These are phyloP conservation scores for Daedaleopsis sinensis DNA, from an alignment of 768 basidiomycete genomes.

Conservation along the genomic window DNA sequence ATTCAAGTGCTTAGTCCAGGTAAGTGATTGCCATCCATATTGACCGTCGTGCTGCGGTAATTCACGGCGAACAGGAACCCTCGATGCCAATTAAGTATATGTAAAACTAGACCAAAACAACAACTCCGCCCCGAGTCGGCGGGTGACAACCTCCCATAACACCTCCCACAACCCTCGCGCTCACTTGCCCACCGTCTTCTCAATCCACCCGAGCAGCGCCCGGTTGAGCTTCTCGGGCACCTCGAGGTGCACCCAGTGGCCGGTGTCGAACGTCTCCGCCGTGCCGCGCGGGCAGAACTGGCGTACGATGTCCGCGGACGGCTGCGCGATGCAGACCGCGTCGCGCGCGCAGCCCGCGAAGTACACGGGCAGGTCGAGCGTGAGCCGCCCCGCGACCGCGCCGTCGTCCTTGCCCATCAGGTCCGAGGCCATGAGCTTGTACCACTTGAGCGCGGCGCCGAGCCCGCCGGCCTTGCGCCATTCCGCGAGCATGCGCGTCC, in stretches of 20 bases:
- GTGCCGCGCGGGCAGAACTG: slow-evolving; percentile 33
- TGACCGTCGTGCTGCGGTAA: no score
- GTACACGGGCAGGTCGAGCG: slow-evolving; percentile 40
- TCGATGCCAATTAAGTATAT: no score
- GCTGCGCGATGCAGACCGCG: slow-evolving; percentile 33
- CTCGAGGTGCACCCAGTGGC: slow-evolving; percentile 43
- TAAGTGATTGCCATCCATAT: no score
- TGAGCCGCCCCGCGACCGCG: slow-evolving; percentile 26
- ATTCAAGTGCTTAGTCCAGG: no score
- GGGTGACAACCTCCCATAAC: no score
- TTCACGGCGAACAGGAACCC: no score
- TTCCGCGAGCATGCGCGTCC: slow-evolving; percentile 29
- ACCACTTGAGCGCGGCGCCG: slow-evolving; percentile 41
- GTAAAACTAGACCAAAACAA: no score
- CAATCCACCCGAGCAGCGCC: slow-evolving; percentile 39
- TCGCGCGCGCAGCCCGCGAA: slow-evolving; percentile 41
- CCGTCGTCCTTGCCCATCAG: slow-evolving; percentile 33
- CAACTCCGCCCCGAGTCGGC: no score
- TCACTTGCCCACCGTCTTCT: background rate
- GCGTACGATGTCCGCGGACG: slow-evolving; percentile 28
- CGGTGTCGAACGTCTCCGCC: slow-evolving; percentile 37
- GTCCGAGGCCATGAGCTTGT: slow-evolving; percentile 33
- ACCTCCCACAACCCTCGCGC: no score
- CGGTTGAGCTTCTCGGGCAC: slow-evolving; percentile 37
- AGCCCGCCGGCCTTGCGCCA: slow-evolving; percentile 37